Evolutionary conservation across 2,329 filamentous ascomycete species (phyloP), one percentile per base, ranked within the genome.

Genomic region (Stachybotrys elegans): DNA sequence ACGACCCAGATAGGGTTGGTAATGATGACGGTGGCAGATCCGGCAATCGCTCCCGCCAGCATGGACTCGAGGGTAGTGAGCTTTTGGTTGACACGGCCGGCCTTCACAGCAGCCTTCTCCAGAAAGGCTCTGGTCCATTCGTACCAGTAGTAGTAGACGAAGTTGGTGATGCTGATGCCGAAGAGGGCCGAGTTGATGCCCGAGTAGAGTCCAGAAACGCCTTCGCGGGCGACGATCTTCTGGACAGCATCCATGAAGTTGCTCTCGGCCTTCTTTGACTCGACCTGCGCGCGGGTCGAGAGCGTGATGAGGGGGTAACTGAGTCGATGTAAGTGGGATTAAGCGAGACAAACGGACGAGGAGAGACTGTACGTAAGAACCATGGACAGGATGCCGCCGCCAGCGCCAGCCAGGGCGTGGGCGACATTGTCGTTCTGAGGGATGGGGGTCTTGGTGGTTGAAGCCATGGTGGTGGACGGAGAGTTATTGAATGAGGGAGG

Each of bases 121-220:
- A 97, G 96, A 62, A 86, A 86, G 41, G 85, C 78, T 47, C 91
- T 84, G 50, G 90, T 93, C 88, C 89, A 98, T 72, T 98, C 93
- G 69, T 97, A 98, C 92, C 88, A 98, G 76, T 97, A 98, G 73
- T 98, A 98, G 77, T 98, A 98, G 39, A 98, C 92, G 64, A 98
- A 98, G 75, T 98, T 98, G 57, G 93, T 98, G 56, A 98, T 84
- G 67, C 87, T 93, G 73, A 98, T 97, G 65, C 93, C 93, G 67
- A 98, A 96, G 37, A 98, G 76, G 42, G 93, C 93, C 50, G 88
- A 94, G 66, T 95, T 89, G 47, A 98, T 81, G 34, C 93, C 93
- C 6, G 93, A 84, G 65, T 97, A 98, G 27, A 98, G 81, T 23
- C 93, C 93, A 3, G 80, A 73, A 45, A 96, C 72, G 57, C 93